These are phyloP conservation scores for Pythium sp. DNA, from an alignment of 352 stramenopile genomes.

Conservation along the genomic window DNA sequence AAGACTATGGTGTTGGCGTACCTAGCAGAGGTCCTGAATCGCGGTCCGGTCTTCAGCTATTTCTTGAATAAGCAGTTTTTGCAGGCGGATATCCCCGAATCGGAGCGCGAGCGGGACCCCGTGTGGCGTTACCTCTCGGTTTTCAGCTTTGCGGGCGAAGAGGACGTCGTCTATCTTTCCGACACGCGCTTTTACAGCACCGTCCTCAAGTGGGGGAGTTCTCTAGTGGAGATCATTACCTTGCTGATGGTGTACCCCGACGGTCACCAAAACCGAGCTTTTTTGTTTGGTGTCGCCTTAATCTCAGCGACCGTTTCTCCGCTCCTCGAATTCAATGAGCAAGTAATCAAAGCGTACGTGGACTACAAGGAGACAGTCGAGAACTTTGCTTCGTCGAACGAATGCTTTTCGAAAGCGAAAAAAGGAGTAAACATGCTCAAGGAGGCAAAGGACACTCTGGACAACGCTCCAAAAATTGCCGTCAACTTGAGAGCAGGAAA, in stretches of 20 bases:
- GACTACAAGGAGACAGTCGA: conserved; percentile 42
- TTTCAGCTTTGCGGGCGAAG: conserved; percentile 35
- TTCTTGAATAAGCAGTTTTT: conserved; percentile 61
- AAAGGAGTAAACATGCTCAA: conserved; percentile 17
- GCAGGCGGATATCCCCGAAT: conserved; percentile 54
- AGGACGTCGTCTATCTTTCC: conserved; percentile 49
- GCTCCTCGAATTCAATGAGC: conserved; percentile 52
- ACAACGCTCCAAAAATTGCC: conserved; percentile 13
- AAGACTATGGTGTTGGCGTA: conserved; percentile 46
- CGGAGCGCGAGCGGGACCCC: conserved; percentile 44
- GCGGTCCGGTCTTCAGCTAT: conserved; percentile 54
- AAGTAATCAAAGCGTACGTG: conserved; percentile 50
- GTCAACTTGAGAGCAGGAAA: conserved; percentile 15
- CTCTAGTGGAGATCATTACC: conserved; percentile 45
- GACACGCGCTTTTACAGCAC: conserved; percentile 52
- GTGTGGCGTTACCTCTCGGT: conserved; percentile 42
- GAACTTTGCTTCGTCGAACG: conserved; percentile 24
- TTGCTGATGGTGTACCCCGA: conserved; percentile 34
- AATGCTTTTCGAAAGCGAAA: conserved; percentile 22
- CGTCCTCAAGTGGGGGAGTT: conserved; percentile 44
- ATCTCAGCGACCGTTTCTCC: conserved; percentile 38
- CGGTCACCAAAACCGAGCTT: conserved; percentile 9
- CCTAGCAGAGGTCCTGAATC: conserved; percentile 52
- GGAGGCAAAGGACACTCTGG: conserved; percentile 13
- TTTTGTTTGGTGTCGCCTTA: conserved; percentile 34